phyloP scores from a whole-genome alignment of 306 rosid species.

The Pyrus betulifolia region DNA sequence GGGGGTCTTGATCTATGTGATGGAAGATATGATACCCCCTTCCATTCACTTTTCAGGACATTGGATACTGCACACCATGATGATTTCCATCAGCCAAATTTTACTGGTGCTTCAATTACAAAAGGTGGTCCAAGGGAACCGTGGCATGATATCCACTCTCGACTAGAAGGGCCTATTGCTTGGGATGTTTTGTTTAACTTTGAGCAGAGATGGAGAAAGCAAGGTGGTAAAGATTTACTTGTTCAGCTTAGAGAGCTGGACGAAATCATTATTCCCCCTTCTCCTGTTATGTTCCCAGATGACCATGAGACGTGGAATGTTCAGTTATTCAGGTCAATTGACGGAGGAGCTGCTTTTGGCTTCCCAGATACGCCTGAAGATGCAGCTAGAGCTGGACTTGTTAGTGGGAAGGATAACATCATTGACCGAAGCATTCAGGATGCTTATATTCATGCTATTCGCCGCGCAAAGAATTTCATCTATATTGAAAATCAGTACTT shows the following conservation, averaged over 20 bases:
- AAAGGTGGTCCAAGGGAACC: conserved; percentile 55
- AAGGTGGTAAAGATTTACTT: conserved; percentile 42
- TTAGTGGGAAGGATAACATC: conserved; percentile 48
- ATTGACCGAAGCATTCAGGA: conserved; percentile 50
- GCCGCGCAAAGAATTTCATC: conserved; percentile 44
- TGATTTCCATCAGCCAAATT: conserved; percentile 51
- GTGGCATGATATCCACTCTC: conserved; percentile 49
- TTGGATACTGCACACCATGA: conserved; percentile 41
- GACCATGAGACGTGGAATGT: conserved; percentile 43
- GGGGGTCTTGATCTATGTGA: conserved; percentile 46
- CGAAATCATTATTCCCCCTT: conserved; percentile 35
- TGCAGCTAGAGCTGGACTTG: conserved; percentile 36
- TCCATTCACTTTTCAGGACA: conserved; percentile 46
- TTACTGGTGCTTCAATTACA: conserved; percentile 23
- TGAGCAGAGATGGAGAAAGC: conserved; percentile 53
- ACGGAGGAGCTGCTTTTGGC: conserved; percentile 49
- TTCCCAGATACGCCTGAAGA: conserved; percentile 42
- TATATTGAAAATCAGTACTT: conserved; percentile 48
- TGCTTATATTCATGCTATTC: conserved; percentile 41
- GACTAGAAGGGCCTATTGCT: conserved; percentile 44
- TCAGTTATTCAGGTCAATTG: conserved; percentile 43
- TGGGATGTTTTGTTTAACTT: conserved; percentile 47
- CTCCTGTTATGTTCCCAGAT: conserved; percentile 37
- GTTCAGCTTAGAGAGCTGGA: conserved; percentile 35
- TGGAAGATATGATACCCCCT: conserved; percentile 42